Evolutionary conservation across 139 green algal species (phyloP).

Genomic region (Nannochloris sp.): DNA sequence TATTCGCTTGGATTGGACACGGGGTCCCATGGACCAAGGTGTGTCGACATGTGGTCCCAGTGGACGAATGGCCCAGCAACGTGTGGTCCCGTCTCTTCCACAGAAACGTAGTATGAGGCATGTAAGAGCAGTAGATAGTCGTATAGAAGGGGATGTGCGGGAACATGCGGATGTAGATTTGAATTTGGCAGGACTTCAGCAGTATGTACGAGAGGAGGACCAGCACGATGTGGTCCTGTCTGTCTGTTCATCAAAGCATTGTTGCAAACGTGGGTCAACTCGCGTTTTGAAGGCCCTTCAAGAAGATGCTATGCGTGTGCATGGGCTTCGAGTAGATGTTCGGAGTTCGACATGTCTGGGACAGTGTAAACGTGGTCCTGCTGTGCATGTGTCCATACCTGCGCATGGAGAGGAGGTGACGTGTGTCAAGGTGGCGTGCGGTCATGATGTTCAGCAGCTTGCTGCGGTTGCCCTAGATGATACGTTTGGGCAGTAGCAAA

Average conservation of each 20-base stretch:
- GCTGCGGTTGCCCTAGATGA: neutral
- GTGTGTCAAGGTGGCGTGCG: neutral
- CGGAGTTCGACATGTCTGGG: neutral
- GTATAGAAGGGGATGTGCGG: too few relatives aligned
- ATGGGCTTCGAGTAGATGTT: neutral
- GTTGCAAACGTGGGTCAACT: neutral
- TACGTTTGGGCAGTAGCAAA: neutral
- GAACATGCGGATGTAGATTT: too few relatives aligned
- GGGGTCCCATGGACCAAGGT: too few relatives aligned
- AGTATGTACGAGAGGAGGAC: too few relatives aligned
- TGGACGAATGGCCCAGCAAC: too few relatives aligned
- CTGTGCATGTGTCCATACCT: neutral
- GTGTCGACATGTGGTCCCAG: too few relatives aligned
- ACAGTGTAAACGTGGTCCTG: conserved; percentile 3
- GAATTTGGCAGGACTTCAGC: too few relatives aligned
- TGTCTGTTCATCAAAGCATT: neutral
- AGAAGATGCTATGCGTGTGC: neutral
- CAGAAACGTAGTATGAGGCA: too few relatives aligned
- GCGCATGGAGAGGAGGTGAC: neutral
- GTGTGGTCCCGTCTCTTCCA: too few relatives aligned
- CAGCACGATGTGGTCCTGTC: neutral
- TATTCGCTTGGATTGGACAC: too few relatives aligned
- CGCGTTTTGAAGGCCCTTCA: neutral
- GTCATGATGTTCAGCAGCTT: neutral
- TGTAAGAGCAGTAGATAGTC: too few relatives aligned